Evolutionary conservation across 768 basidiomycete genomes (phyloP).

Genomic region (Crepidotus variabilis): DNA sequence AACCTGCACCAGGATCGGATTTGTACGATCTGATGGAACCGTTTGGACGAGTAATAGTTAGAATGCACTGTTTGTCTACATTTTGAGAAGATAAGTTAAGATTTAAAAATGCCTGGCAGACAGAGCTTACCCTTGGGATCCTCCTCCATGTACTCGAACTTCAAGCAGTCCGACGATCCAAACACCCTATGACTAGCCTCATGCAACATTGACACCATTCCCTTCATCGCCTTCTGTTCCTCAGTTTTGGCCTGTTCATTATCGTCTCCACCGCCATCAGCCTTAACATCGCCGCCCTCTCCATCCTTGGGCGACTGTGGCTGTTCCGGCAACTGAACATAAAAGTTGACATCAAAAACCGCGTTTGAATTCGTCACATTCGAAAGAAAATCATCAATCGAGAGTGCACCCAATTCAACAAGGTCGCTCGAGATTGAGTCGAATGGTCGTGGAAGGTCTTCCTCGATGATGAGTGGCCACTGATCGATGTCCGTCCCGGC

Average conservation of each 20-base stretch:
- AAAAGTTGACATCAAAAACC: slow-evolving; percentile 16
- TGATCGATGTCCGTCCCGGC: slow-evolving; percentile 1
- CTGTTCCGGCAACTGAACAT: slow-evolving; percentile 16
- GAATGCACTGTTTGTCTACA: slow-evolving; percentile 55
- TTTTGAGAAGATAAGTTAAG: not conserved
- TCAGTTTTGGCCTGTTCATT: slow-evolving; percentile 1
- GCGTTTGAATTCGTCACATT: slow-evolving; percentile 10
- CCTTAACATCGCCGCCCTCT: slow-evolving; percentile 9
- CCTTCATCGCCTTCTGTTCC: slow-evolving; percentile 2
- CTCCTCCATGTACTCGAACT: slow-evolving; percentile 46
- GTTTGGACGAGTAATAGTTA: slow-evolving; percentile 56
- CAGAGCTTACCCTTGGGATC: slow-evolving; percentile 28
- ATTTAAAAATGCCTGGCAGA: not conserved
- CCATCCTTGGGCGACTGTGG: slow-evolving; percentile 8
- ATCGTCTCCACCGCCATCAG: slow-evolving; percentile 6
- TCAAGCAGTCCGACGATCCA: slow-evolving; percentile 36
- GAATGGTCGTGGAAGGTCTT: slow-evolving; percentile 21
- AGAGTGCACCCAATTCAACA: slow-evolving; percentile 22
- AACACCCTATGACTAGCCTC: slow-evolving; percentile 38
- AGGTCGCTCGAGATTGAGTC: slow-evolving; percentile 19
- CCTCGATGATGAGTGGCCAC: slow-evolving; percentile 6
- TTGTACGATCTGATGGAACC: slow-evolving; percentile 50
- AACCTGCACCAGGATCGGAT: slow-evolving; percentile 34
- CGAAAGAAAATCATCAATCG: slow-evolving; percentile 25
- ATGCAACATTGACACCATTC: slow-evolving; percentile 27